Percentiles rank a stretch among this genome's conserved stretches.
Evolutionary conservation across 768 basidiomycete species (phyloP).

Genomic region (Sistotremastrum suecicum): DNA sequence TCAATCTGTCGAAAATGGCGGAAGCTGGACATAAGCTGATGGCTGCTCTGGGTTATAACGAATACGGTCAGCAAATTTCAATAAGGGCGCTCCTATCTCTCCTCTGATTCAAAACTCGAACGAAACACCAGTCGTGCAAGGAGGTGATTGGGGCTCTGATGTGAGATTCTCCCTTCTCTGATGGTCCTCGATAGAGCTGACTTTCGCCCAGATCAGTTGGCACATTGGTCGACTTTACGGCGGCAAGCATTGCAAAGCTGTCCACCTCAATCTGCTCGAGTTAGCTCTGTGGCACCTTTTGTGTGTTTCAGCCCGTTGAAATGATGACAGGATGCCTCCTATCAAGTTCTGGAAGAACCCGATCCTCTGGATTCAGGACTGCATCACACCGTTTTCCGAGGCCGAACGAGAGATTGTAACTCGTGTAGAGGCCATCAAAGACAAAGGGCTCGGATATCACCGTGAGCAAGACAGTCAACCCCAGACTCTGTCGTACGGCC

Average conservation of each 20-base stretch:
- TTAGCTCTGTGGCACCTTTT: neutral
- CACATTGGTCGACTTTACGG: neutral
- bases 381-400: neutral
- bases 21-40: constrained; percentile 4
- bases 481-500: constrained; percentile 2
- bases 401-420: neutral
- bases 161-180: neutral
- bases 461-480: constrained; percentile 1
- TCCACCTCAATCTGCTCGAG: constrained; percentile 1
- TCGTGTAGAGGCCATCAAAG: neutral
- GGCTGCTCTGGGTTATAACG: constrained; percentile 1
- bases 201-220: neutral
- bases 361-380: neutral
- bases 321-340: too few species aligned
- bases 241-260: constrained; percentile 1
- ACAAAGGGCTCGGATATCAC: neutral
- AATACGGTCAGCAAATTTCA: constrained; percentile 1
- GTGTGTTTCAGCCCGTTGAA: neutral
- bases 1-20: neutral
- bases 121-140: neutral
- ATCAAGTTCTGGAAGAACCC: neutral
- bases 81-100: neutral
- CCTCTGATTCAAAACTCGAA: neutral
- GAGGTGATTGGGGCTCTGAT: constrained; percentile 4
- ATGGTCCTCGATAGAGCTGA: too few species aligned